Conservation (phyloP, 306 rosid genomes). For the Gleditsia sinensis region DNA sequence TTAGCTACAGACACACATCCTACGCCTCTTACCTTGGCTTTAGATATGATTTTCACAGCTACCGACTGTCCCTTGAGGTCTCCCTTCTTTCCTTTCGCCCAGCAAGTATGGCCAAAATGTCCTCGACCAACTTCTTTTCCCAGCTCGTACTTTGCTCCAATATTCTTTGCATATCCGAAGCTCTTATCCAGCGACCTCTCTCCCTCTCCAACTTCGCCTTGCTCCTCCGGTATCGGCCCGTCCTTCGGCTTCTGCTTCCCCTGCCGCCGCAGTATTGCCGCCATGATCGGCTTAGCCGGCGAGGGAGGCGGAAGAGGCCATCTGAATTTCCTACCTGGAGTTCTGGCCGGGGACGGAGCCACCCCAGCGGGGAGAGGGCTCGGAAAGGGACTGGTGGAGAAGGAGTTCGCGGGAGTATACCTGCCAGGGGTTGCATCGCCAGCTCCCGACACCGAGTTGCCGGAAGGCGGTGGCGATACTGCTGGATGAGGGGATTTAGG, state of each 20-base stretch:
- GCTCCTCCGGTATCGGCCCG: slow-evolving; percentile 90
- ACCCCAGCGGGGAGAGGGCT: slow-evolving; percentile 85
- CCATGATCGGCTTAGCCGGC: slow-evolving; percentile 97
- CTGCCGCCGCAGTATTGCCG: slow-evolving; percentile 61
- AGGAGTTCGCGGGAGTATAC: slow-evolving; percentile 64
- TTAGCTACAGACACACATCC: neutral
- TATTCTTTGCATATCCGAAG: slow-evolving; percentile 83
- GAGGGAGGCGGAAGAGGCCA: slow-evolving; percentile 98
- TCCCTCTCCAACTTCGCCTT: slow-evolving; percentile 51
- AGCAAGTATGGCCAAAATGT: slow-evolving; percentile 96
- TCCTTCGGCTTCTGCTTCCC: slow-evolving; percentile 66
- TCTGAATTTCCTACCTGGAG: slow-evolving; percentile 80
- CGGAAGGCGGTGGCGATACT: slow-evolving; percentile 18
- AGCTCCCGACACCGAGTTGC: slow-evolving; percentile 27
- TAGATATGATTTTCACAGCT: slow-evolving; percentile 93
- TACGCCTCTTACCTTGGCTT: slow-evolving; percentile 68
- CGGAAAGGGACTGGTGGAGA: slow-evolving; percentile 62
- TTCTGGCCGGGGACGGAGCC: slow-evolving; percentile 88
- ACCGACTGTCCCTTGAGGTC: slow-evolving; percentile 84
- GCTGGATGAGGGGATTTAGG: slow-evolving; percentile 18
- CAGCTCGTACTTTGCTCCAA: slow-evolving; percentile 79
- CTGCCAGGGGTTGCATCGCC: slow-evolving; percentile 52
- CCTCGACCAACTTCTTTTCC: slow-evolving; percentile 97
- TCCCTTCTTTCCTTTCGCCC: slow-evolving; percentile 88
- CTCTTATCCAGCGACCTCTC: slow-evolving; percentile 83